Conservation (phyloP, 1,139 yeast genomes). For the Kurtzmaniella natalensis region DNA sequence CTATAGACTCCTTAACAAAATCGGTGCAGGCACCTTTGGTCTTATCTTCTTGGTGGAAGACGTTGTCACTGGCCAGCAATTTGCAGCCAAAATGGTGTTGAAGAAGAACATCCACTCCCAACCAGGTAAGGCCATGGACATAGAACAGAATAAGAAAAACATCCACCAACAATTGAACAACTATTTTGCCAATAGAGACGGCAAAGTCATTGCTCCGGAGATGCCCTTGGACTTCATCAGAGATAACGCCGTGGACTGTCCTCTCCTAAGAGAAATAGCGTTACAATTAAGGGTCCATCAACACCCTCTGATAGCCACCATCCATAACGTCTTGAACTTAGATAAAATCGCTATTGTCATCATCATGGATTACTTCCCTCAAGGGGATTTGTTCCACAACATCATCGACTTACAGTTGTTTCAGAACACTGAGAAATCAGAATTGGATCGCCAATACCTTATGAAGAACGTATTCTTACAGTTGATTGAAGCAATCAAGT, state of each 20-base stretch:
- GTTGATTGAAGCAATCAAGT: slow-evolving; percentile 64
- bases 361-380: slow-evolving; percentile 78
- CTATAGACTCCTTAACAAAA: slow-evolving; percentile 40
- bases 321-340: slow-evolving; percentile 65
- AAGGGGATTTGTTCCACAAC: slow-evolving; percentile 77
- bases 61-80: slow-evolving; percentile 41
- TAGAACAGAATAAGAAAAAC: slow-evolving; percentile 26
- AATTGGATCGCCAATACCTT: slow-evolving; percentile 27
- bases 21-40: slow-evolving; percentile 93
- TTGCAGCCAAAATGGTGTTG: slow-evolving; percentile 73
- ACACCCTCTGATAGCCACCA: slow-evolving; percentile 74
- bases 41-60: slow-evolving; percentile 72
- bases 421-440: slow-evolving; percentile 28
- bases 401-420: slow-evolving; percentile 68
- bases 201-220: slow-evolving; percentile 15
- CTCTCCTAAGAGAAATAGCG: slow-evolving; percentile 62
- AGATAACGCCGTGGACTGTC: slow-evolving; percentile 38
- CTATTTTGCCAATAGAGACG: slow-evolving; percentile 21
- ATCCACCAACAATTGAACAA: slow-evolving; percentile 26
- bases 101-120: slow-evolving; percentile 26
- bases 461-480: slow-evolving; percentile 75
- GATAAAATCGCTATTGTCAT: slow-evolving; percentile 56
- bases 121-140: slow-evolving; percentile 13
- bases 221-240: slow-evolving; percentile 42
- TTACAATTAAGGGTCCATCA: slow-evolving; percentile 69